A percentile compares a stretch with the other conserved stretches of the same genome.
These are phyloP conservation scores for Neofusicoccum laricinum DNA, from an alignment of 2,329 filamentous ascomycete species.

Conservation along the genomic window DNA sequence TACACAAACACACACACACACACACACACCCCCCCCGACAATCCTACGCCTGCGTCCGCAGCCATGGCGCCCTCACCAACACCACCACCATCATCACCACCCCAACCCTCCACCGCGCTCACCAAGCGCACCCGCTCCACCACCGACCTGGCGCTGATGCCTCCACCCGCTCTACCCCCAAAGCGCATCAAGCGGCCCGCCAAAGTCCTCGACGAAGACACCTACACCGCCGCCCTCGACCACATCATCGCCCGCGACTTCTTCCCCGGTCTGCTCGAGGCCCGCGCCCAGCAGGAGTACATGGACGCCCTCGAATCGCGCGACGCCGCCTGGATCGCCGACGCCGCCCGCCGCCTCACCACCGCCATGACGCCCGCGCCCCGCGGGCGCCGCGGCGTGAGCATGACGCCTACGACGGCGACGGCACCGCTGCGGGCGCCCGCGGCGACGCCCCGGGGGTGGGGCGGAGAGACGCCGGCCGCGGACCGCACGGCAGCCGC, in stretches of 20 bases:
- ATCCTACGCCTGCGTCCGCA: not conserved
- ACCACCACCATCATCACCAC: no score
- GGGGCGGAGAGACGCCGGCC: conserved; percentile 70
- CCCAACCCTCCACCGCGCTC: conserved; percentile 52
- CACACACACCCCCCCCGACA: not conserved
- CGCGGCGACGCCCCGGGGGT: conserved; percentile 62
- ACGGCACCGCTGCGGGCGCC: conserved; percentile 26
- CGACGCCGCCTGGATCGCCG: conserved; percentile 80
- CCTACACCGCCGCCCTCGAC: conserved; percentile 84
- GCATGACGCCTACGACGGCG: conserved; percentile 25
- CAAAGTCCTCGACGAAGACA: conserved; percentile 87
- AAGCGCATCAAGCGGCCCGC: conserved; percentile 92
- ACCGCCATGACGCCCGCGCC: conserved; percentile 77
- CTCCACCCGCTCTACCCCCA: conserved; percentile 65
- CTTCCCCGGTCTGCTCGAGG: conserved; percentile 86
- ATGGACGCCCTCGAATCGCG: conserved; percentile 85
- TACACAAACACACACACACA: not conserved
- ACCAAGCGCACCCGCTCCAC: conserved; percentile 55
- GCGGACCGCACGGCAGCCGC: conserved; percentile 46
- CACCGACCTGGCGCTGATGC: conserved; percentile 70
- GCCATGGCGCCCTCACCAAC: not conserved
- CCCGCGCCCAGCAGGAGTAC: conserved; percentile 86
- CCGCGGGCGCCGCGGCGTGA: conserved; percentile 32
- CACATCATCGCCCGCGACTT: conserved; percentile 96
- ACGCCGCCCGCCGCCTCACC: conserved; percentile 60